Percentiles rank a stretch among this genome's conserved stretches.
Conservation (phyloP, 148 eudicot species). For the Camellia granthamiana region DNA sequence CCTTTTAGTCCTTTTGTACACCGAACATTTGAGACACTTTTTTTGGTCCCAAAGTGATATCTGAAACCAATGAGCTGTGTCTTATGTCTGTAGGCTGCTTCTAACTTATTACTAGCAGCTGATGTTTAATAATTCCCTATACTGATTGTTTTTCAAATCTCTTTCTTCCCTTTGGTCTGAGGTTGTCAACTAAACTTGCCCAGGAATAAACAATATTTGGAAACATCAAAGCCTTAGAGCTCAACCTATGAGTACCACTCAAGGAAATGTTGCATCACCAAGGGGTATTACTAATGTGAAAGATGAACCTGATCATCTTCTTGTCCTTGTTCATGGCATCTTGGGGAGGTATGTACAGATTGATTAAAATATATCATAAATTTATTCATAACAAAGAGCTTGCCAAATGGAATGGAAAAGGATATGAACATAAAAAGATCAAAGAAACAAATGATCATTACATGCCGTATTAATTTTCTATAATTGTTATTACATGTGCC, state of each 20-base stretch:
- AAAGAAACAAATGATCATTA: background rate
- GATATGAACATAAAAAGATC: background rate
- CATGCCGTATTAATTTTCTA: background rate
- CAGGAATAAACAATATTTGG: slow-evolving; percentile 48
- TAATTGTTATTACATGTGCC: background rate
- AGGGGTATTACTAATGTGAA: slow-evolving; percentile 28
- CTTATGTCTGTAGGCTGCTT: background rate
- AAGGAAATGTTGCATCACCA: slow-evolving; percentile 48
- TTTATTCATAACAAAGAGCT: background rate
- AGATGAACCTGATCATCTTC: slow-evolving; percentile 81
- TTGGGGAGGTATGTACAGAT: slow-evolving; percentile 63
- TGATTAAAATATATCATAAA: too few species aligned
- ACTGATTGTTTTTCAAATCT: background rate
- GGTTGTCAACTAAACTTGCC: slow-evolving; percentile 13
- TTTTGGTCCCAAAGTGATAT: background rate
- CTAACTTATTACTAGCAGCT: background rate
- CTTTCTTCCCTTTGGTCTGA: slow-evolving; percentile 1
- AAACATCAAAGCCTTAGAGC: slow-evolving; percentile 40
- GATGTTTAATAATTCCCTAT: background rate
- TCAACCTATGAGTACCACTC: slow-evolving; percentile 63
- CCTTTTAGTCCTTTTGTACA: background rate
- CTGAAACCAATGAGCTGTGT: background rate
- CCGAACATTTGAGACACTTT: background rate
- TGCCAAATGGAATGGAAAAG: background rate
- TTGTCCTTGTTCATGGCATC: slow-evolving; percentile 97